These are phyloP conservation scores for Trichocomaceae sp. DNA, from an alignment of 2,329 filamentous ascomycete genomes.

Conservation along the genomic window DNA sequence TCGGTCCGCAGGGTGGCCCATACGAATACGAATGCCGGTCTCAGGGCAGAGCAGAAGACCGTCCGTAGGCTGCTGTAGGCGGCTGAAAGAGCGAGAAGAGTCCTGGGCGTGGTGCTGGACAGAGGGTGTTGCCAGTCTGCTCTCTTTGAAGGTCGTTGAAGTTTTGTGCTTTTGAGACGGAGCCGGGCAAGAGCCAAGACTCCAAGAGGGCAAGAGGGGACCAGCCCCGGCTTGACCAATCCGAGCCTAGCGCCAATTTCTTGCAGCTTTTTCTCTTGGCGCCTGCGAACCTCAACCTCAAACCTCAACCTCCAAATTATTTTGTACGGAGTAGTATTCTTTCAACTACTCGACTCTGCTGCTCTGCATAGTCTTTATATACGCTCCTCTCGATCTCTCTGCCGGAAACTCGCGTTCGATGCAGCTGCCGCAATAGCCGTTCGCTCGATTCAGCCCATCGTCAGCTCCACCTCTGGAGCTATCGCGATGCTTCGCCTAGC, in stretches of 20 bases:
- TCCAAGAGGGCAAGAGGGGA: conserved; percentile 21
- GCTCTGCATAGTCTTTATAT: too few relatives aligned
- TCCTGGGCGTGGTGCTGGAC: neutral
- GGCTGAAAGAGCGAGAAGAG: neutral
- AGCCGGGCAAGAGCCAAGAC: conserved; percentile 13
- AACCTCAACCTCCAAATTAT: too few relatives aligned
- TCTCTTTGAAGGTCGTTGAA: conserved; percentile 3
- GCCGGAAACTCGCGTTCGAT: neutral
- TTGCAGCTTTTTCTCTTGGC: conserved; percentile 19
- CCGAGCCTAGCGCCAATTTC: conserved; percentile 20
- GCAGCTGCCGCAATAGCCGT: neutral
- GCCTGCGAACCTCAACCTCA: too few relatives aligned
- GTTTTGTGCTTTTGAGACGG: conserved; percentile 11
- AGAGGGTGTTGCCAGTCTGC: conserved; percentile 10
- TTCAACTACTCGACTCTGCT: too few relatives aligned
- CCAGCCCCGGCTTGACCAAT: conserved; percentile 21
- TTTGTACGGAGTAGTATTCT: too few relatives aligned
- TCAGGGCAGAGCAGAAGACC: neutral
- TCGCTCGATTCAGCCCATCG: neutral
- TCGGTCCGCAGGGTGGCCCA: conserved; percentile 4
- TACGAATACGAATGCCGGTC: neutral
- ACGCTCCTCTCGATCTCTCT: neutral
- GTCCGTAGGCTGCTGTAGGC: neutral
- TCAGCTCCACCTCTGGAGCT: conserved; percentile 10
- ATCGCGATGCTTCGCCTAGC: conserved; percentile 29